These are phyloP conservation scores for Coemansia sp. DNA, from an alignment of 192 early-diverging fungal genomes.

Conservation along the genomic window DNA sequence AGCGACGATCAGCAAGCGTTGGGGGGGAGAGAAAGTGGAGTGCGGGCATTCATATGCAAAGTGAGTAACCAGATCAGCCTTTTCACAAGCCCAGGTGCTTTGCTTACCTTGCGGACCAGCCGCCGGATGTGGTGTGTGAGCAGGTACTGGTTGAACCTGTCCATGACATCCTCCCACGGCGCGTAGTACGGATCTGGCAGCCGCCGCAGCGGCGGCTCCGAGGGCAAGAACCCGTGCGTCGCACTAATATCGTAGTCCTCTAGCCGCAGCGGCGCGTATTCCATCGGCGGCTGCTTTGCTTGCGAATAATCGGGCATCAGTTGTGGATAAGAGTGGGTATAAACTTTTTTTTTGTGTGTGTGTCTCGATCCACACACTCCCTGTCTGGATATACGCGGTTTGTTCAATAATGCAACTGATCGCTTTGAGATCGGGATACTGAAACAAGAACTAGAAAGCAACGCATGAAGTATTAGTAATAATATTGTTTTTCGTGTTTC, in stretches of 20 bases:
- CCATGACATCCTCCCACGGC: conserved; percentile 84
- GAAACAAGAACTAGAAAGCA: neutral
- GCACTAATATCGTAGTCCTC: conserved; percentile 83
- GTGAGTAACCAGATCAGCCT: neutral
- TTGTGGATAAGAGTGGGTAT: neutral
- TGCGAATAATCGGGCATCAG: neutral
- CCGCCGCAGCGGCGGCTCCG: conserved; percentile 68
- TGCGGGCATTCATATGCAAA: conserved; percentile 1
- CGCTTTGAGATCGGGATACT: neutral
- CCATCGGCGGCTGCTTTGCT: neutral
- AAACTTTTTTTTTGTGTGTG: too few species aligned
- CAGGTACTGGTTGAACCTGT: conserved; percentile 70
- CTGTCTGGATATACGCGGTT: neutral
- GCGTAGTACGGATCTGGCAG: conserved; percentile 76
- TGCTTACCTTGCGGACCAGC: conserved; percentile 64
- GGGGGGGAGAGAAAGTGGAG: too few species aligned
- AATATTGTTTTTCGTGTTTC: neutral
- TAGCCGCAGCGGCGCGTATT: conserved; percentile 48
- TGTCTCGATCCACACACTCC: too few species aligned
- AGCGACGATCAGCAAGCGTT: neutral
- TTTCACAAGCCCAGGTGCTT: neutral
- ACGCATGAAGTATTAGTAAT: neutral
- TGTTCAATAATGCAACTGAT: conserved; percentile 5
- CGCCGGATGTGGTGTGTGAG: conserved; percentile 68
- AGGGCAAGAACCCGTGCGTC: conserved; percentile 82